These are phyloP conservation scores for Ascomycota sp. DNA, from an alignment of 2,329 filamentous ascomycete genomes.

Conservation along the genomic window DNA sequence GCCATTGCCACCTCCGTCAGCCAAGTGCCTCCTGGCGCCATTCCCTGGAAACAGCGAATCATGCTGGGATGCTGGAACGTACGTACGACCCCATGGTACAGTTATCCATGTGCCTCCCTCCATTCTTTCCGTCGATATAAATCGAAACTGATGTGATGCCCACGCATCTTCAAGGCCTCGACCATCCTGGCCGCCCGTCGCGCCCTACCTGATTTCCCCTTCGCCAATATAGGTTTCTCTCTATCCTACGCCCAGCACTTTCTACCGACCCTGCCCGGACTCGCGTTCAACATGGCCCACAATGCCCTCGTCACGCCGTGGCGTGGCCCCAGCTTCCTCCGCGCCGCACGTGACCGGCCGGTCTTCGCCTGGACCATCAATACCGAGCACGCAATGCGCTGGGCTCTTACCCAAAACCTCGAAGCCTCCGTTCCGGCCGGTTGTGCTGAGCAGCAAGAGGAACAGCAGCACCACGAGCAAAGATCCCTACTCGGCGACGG, in stretches of 20 bases:
- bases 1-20: constrained; percentile 42
- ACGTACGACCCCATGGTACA: constrained; percentile 5
- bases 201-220: constrained; percentile 38
- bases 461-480: too few relatives aligned
- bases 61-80: constrained; percentile 68
- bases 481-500: constrained; percentile 35
- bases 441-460: too few relatives aligned
- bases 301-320: constrained; percentile 43
- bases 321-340: constrained; percentile 40
- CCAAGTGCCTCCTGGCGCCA: constrained; percentile 20
- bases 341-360: constrained; percentile 24
- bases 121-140: not conserved
- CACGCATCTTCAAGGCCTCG: constrained; percentile 22
- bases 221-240: constrained; percentile 47
- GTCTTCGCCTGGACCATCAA: constrained; percentile 80
- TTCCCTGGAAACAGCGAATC: constrained; percentile 50
- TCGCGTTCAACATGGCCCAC: constrained; percentile 61
- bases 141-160: too few relatives aligned
- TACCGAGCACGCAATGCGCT: constrained; percentile 54
- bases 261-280: constrained; percentile 37
- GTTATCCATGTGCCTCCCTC: not conserved
- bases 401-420: constrained; percentile 33
- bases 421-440: too few relatives aligned
- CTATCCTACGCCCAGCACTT: constrained; percentile 48
- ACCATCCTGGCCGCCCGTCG: constrained; percentile 41